phyloP scores from a whole-genome alignment of 768 basidiomycete species.

The Boletus vermiculosoides region DNA sequence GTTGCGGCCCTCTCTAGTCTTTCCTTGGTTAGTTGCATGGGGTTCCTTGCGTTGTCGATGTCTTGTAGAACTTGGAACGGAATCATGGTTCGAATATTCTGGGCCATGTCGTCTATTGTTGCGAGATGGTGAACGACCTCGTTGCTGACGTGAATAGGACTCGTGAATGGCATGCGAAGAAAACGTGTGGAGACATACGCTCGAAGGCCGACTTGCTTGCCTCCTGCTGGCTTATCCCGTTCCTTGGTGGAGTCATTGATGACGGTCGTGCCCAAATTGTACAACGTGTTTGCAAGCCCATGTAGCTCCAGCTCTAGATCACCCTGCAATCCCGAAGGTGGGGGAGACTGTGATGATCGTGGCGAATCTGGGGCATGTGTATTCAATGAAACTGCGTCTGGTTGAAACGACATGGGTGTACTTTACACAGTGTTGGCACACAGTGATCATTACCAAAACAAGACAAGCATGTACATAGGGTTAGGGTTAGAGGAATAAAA shows the following conservation, averaged over 20 bases:
- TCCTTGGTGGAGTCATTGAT: slow-evolving; percentile 83
- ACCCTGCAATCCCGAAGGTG: slow-evolving; percentile 66
- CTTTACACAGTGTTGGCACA: neutral
- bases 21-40: slow-evolving; percentile 78
- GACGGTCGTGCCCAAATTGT: slow-evolving; percentile 80
- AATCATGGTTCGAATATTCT: slow-evolving; percentile 59
- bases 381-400: neutral
- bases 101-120: slow-evolving; percentile 66
- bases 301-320: slow-evolving; percentile 75
- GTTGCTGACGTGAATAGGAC: slow-evolving; percentile 45
- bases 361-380: slow-evolving; percentile 48
- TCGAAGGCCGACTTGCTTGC: slow-evolving; percentile 74
- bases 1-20: slow-evolving; percentile 79
- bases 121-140: slow-evolving; percentile 69
- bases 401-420: slow-evolving; percentile 14
- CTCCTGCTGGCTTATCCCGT: slow-evolving; percentile 64
- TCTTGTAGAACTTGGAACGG: slow-evolving; percentile 75
- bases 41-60: slow-evolving; percentile 78
- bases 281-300: slow-evolving; percentile 73
- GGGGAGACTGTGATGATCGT: slow-evolving; percentile 69
- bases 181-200: slow-evolving; percentile 46
- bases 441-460: slow-evolving; percentile 1
- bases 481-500: slow-evolving; percentile 29
- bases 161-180: neutral
- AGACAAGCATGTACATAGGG: slow-evolving; percentile 18